These are phyloP conservation scores for Noccaea caerulescens DNA, from an alignment of 345 rosid genomes.

Conservation along the genomic window DNA sequence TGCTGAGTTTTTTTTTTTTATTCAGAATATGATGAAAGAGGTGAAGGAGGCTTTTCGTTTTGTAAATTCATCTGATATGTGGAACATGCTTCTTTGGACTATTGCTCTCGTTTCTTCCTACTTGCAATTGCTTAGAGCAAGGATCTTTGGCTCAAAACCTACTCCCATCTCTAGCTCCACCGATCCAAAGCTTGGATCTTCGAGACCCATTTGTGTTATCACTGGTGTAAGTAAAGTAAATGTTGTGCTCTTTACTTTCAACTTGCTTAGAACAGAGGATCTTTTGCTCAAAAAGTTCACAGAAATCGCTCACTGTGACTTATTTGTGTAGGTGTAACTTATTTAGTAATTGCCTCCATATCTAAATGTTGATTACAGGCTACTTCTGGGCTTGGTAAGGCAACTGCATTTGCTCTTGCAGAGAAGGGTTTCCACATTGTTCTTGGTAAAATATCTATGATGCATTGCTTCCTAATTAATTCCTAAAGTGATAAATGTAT, in stretches of 20 bases:
- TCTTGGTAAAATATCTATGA: conserved; percentile 56
- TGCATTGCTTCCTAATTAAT: background rate
- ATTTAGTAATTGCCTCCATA: background rate
- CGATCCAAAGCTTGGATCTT: conserved; percentile 34
- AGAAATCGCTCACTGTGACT: background rate
- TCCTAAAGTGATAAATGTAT: background rate
- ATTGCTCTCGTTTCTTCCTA: conserved; percentile 58
- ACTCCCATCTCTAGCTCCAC: conserved; percentile 38
- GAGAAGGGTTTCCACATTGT: conserved; percentile 66
- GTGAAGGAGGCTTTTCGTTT: conserved; percentile 51
- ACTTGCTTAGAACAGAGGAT: background rate
- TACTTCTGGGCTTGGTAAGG: conserved; percentile 80
- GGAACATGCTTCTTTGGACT: conserved; percentile 75
- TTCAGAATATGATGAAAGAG: conserved; percentile 43
- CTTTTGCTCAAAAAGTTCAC: background rate
- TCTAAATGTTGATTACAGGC: conserved; percentile 48
- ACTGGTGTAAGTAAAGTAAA: conserved; percentile 61
- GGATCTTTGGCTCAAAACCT: conserved; percentile 41
- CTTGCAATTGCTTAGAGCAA: conserved; percentile 51
- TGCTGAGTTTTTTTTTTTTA: background rate
- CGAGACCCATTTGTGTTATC: conserved; percentile 63
- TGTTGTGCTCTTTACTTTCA: conserved; percentile 13
- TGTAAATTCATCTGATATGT: conserved; percentile 51
- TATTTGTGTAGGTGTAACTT: background rate
- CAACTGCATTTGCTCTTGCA: conserved; percentile 71